Percentiles rank a stretch among this genome's conserved stretches.
Conservation (phyloP, 1,139 yeast species). For the Tardiomyces depauwii region DNA sequence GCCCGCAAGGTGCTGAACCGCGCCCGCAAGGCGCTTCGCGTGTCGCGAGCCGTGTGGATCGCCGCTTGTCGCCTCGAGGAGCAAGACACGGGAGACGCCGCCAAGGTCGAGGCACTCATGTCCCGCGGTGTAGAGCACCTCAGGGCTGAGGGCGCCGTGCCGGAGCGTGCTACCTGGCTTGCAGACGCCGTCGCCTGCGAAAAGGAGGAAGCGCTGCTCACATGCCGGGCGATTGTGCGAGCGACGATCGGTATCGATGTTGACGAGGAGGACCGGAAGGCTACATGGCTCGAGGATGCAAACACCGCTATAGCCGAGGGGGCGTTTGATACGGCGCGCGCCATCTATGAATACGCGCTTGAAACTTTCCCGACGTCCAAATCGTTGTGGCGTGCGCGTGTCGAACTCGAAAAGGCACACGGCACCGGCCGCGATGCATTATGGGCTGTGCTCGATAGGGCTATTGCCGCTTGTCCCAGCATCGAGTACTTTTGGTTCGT, state of each 20-base stretch:
- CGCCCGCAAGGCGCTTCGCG: conserved; percentile 42
- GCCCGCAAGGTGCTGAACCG: conserved; percentile 44
- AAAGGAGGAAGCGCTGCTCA: conserved; percentile 20
- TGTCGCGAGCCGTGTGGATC: conserved; percentile 55
- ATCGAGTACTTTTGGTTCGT: conserved; percentile 46
- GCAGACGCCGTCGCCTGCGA: conserved; percentile 35
- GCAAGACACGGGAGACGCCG: conserved; percentile 31
- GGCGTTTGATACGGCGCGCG: conserved; percentile 31
- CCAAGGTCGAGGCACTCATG: conserved; percentile 35
- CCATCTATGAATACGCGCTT: conserved; percentile 39
- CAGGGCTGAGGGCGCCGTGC: conserved; percentile 20
- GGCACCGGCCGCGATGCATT: conserved; percentile 25
- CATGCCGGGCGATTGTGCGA: conserved; percentile 26
- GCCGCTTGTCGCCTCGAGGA: conserved; percentile 67
- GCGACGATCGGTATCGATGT: conserved; percentile 22
- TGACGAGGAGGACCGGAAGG: conserved; percentile 16
- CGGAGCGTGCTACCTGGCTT: conserved; percentile 36
- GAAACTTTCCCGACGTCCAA: conserved; percentile 37
- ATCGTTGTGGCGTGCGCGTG: conserved; percentile 45
- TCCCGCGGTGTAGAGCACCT: conserved; percentile 42
- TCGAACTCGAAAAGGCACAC: conserved; percentile 34
- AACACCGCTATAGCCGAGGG: conserved; percentile 20
- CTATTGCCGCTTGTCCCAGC: conserved; percentile 38
- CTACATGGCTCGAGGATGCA: conserved; percentile 29
- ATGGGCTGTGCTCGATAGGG: conserved; percentile 40